A percentile compares a stretch with the other conserved stretches of the same genome.
Conservation (phyloP, 805 yeast genomes). For the Pichia rugopelliculosa region DNA sequence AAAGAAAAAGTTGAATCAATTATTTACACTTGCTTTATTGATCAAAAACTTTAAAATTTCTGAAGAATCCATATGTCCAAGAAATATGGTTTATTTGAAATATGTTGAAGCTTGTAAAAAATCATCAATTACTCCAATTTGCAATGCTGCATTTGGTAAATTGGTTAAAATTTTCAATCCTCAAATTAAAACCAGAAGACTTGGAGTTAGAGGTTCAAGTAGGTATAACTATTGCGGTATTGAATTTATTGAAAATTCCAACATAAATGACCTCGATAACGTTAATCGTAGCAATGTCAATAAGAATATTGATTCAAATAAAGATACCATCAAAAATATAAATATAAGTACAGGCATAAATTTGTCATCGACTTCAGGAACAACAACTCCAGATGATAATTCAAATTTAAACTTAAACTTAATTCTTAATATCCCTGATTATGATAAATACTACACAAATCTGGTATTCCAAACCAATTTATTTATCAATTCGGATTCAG, state of each 20-base stretch:
- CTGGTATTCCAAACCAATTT: background rate
- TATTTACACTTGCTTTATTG: constrained; percentile 79
- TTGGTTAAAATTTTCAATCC: constrained; percentile 62
- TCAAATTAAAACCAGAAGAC: constrained; percentile 59
- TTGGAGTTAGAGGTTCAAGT: constrained; percentile 77
- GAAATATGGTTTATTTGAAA: constrained; percentile 61
- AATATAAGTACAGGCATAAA: too few relatives aligned
- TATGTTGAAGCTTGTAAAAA: constrained; percentile 53
- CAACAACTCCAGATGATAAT: background rate
- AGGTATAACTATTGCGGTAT: constrained; percentile 85
- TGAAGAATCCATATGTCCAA: constrained; percentile 49
- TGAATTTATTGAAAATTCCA: constrained; percentile 33
- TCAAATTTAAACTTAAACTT: background rate
- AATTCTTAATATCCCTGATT: background rate
- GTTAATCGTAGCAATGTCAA: background rate
- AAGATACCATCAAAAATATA: too few relatives aligned
- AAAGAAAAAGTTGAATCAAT: constrained; percentile 57
- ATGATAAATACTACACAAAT: background rate
- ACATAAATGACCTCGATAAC: constrained; percentile 10
- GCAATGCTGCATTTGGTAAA: constrained; percentile 76
- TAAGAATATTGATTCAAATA: background rate
- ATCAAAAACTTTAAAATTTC: constrained; percentile 51
- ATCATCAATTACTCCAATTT: constrained; percentile 47
- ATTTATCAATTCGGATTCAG: background rate
- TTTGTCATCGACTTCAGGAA: background rate